Conservation (phyloP, 805 yeast genomes). For the Brettanomyces anomalus region DNA sequence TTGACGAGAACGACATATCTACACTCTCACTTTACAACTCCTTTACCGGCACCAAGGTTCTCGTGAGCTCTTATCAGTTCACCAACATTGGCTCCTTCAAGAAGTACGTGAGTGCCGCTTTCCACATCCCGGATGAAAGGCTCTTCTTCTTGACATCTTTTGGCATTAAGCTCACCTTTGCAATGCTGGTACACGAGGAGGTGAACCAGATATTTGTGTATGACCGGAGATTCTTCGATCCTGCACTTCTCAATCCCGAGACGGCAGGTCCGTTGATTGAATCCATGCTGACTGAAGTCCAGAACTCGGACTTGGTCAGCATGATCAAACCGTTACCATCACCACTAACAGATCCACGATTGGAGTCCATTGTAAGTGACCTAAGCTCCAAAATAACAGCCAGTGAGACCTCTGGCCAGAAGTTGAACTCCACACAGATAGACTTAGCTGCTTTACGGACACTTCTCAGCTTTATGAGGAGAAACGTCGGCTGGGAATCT, state of each 20-base stretch:
- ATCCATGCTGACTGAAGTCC: conserved; percentile 18
- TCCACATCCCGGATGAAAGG: conserved; percentile 32
- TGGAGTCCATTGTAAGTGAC: conserved; percentile 6
- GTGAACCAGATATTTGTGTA: conserved; percentile 49
- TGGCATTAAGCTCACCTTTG: conserved; percentile 52
- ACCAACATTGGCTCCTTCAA: conserved; percentile 34
- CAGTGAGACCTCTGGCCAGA: conserved; percentile 7
- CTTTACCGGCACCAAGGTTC: conserved; percentile 32
- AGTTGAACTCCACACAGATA: conserved; percentile 20
- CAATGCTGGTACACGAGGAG: conserved; percentile 38
- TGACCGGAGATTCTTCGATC: conserved; percentile 49
- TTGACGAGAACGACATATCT: conserved; percentile 11
- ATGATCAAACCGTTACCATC: conserved; percentile 27
- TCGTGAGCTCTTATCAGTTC: conserved; percentile 31
- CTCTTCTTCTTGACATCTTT: conserved; percentile 52
- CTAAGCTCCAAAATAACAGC: conserved; percentile 14
- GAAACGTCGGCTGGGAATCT: conserved; percentile 31
- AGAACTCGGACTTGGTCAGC: conserved; percentile 16
- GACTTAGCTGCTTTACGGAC: conserved; percentile 28
- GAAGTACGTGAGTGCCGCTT: conserved; percentile 30
- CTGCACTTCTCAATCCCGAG: conserved; percentile 11
- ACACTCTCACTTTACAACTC: conserved; percentile 30
- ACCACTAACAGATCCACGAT: conserved; percentile 15
- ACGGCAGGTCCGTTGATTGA: conserved; percentile 8
- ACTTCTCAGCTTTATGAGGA: conserved; percentile 29